phyloP scores from a whole-genome alignment of 1,284 basidiomycete species.

The Fomitopsis schrenkii region DNA sequence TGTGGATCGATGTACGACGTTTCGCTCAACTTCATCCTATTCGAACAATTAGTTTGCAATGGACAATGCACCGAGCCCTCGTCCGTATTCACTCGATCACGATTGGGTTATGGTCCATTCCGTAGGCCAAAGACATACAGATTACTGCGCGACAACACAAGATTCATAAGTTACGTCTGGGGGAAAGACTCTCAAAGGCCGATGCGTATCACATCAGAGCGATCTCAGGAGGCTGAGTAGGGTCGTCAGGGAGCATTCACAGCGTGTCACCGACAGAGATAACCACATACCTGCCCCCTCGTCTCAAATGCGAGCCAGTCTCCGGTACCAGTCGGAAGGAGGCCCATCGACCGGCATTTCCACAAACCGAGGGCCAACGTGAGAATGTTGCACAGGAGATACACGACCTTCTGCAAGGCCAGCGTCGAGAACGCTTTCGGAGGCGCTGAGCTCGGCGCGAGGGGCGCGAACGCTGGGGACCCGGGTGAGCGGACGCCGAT shows the following conservation, averaged over 20 bases:
- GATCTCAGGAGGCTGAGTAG: conserved; percentile 14
- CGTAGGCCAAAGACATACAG: background rate
- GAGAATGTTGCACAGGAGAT: conserved; percentile 65
- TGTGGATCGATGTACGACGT: background rate
- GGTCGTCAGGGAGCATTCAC: background rate
- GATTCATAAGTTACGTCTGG: background rate
- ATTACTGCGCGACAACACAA: background rate
- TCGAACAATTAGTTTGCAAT: background rate
- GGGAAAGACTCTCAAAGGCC: background rate
- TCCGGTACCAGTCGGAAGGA: conserved; percentile 82
- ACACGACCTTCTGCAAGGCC: conserved; percentile 63
- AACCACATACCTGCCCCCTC: conserved; percentile 56
- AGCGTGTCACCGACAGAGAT: conserved; percentile 17
- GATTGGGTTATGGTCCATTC: no score
- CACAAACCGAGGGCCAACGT: conserved; percentile 80
- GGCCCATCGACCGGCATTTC: conserved; percentile 89
- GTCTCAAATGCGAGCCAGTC: conserved; percentile 93
- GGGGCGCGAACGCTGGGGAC: conserved; percentile 57
- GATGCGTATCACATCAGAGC: conserved; percentile 9
- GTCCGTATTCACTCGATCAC: background rate
- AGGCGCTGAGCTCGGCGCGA: conserved; percentile 49
- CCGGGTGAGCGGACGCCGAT: background rate
- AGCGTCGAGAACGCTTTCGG: conserved; percentile 53
- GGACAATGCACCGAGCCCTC: background rate
- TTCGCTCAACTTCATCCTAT: background rate